A percentile compares a stretch with the other conserved stretches of the same genome.
phyloP scores from a whole-genome alignment of 1,284 basidiomycete genomes.

The Ustilago cynodontis region DNA sequence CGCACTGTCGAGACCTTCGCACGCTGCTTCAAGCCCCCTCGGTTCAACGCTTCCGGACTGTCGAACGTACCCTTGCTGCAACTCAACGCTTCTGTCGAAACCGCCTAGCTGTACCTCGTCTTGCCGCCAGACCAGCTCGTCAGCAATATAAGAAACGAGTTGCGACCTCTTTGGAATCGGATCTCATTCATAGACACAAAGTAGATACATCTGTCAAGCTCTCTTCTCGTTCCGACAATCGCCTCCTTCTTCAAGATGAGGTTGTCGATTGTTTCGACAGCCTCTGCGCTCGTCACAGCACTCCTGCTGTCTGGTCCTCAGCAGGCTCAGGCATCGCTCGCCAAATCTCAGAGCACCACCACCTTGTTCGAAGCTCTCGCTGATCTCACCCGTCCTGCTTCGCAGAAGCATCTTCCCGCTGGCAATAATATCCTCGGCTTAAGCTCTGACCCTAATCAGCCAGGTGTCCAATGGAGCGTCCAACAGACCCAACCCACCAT shows the following conservation, averaged over 20 bases:
- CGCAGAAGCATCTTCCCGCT: conserved; percentile 32
- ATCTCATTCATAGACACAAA: neutral
- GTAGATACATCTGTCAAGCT: neutral
- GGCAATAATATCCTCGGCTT: conserved; percentile 19
- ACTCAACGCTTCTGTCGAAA: neutral
- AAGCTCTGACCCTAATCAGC: conserved; percentile 27
- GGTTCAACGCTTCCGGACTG: neutral
- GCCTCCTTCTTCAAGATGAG: conserved; percentile 9
- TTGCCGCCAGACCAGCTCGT: neutral
- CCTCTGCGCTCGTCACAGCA: conserved; percentile 29
- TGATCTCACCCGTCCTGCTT: conserved; percentile 41
- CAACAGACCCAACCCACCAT: conserved; percentile 20
- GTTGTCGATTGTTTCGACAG: conserved; percentile 24
- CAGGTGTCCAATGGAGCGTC: conserved; percentile 45
- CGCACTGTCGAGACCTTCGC: neutral
- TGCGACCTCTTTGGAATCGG: neutral
- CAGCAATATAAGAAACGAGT: neutral
- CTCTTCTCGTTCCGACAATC: neutral
- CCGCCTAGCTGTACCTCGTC: neutral
- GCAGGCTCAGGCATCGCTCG: conserved; percentile 36
- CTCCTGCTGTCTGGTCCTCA: conserved; percentile 27
- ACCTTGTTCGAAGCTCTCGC: conserved; percentile 47
- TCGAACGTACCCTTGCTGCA: neutral
- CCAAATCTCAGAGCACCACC: conserved; percentile 33
- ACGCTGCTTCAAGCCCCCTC: neutral